phyloP scores from a whole-genome alignment of 495 filamentous ascomycete species.

The Astrothelium macrocarpum region DNA sequence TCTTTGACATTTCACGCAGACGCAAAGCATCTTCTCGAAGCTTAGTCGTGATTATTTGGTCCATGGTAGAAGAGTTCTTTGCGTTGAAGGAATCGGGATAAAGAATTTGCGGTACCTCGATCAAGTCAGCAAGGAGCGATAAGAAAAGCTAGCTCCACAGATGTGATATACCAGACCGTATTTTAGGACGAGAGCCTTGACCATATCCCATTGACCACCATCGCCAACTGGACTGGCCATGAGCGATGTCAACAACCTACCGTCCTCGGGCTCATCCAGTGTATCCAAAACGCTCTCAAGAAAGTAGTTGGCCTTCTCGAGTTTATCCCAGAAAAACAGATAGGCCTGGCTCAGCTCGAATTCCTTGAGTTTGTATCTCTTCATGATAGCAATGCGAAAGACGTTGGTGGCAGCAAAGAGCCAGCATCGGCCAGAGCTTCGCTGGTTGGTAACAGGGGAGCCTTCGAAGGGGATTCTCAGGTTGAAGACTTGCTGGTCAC shows the following conservation, averaged over 20 bases:
- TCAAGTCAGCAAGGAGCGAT: not conserved
- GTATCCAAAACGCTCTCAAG: constrained; percentile 73
- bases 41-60: constrained; percentile 70
- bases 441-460: constrained; percentile 74
- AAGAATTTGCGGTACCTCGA: constrained; percentile 54
- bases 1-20: constrained; percentile 43
- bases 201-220: constrained; percentile 90
- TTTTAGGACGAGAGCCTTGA: constrained; percentile 73
- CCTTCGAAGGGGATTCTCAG: constrained; percentile 74
- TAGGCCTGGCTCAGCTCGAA: constrained; percentile 81
- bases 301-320: constrained; percentile 86
- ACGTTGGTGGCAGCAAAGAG: constrained; percentile 81
- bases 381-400: constrained; percentile 75
- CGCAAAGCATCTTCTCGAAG: constrained; percentile 70
- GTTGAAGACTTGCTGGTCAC: constrained; percentile 72
- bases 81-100: constrained; percentile 77
- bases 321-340: constrained; percentile 91
- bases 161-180: constrained; percentile 50
- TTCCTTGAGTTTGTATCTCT: constrained; percentile 61
- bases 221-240: constrained; percentile 60
- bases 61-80: constrained; percentile 55
- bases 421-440: constrained; percentile 74
- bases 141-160: not conserved
- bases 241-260: constrained; percentile 57
- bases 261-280: constrained; percentile 53